Base-by-base conservation (phyloP, 2,329 filamentous ascomycete genomes). In the Epichloe festucae region DNA sequence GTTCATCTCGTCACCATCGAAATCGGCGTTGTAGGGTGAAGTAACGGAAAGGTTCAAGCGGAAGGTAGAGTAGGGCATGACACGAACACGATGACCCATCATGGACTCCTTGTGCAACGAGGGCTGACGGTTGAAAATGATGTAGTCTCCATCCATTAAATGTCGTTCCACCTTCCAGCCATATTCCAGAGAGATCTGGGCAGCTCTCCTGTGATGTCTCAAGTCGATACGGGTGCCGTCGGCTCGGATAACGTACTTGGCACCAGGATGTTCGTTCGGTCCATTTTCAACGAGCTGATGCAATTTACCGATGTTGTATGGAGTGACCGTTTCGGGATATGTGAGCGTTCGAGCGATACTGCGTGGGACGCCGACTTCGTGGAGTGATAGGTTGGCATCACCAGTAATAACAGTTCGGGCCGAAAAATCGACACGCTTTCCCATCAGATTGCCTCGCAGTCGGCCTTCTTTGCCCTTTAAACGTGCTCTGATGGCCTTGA, bases 1-100 rank as follows among this genome's bases (percentile, higher is more conserved):
- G 66, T 99, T 99, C 93, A 99, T 99, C 71, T 99, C 93, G 67
- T 98, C 93, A 72, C 93, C 93, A 65, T 98, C 93, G 72, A 98
- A 98, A 87, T 98, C 93, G 61, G 93, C 93, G 73, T 99, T 99
- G 76, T 99, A 99, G 0, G 93, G 93, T 31, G 90, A 95, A 0
- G 94, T 98, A 63, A 98, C 93, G 0, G 93, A 98, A 59, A 98
- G 70, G 64, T 99, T 99, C 46, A 99, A 79, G 57, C 93, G 85
- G 76, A 99, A 99, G 1, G 93, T 99, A 5, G 93, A 98, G 69
- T 95, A 98, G 3, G 93, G 93, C 90, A 98, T 97, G 55, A 99
- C 93, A 54, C 85, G 85, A 56, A 98, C 93, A 61, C 89, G 84
- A 70, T 99, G 93, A 69, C 89, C 93, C 94, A 98, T 98, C 93